Conservation (phyloP, 2,329 filamentous ascomycete genomes). For the Periconia sp. region DNA sequence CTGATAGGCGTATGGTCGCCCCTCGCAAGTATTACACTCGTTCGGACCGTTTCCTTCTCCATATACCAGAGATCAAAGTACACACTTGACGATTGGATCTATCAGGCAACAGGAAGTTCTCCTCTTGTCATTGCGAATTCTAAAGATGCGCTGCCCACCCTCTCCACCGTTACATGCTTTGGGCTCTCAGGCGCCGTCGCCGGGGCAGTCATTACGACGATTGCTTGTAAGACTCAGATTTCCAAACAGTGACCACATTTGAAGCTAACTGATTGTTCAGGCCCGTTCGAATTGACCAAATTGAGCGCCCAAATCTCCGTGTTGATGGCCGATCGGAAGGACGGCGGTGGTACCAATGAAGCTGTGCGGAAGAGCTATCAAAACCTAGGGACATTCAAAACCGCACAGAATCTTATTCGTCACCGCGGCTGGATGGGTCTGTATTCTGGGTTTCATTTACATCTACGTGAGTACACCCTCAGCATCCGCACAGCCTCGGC, state of each 20-base stretch:
- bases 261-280: conserved; percentile 45
- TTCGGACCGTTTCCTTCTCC: conserved; percentile 79
- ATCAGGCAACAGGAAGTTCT: conserved; percentile 68
- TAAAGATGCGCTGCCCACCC: conserved; percentile 71
- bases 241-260: no score
- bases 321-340: conserved; percentile 70
- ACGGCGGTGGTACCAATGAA: conserved; percentile 45
- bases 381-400: conserved; percentile 78
- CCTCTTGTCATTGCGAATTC: conserved; percentile 76
- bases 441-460: conserved; percentile 81
- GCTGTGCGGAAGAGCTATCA: conserved; percentile 65
- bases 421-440: conserved; percentile 75
- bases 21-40: conserved; percentile 78
- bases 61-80: conserved; percentile 82
- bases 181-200: conserved; percentile 79
- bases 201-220: conserved; percentile 77
- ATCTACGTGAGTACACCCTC: conserved; percentile 68
- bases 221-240: conserved; percentile 71
- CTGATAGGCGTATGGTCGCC: conserved; percentile 73
- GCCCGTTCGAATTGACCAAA: conserved; percentile 89
- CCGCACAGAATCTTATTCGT: conserved; percentile 76
- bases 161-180: conserved; percentile 78
- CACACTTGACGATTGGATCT: conserved; percentile 72
- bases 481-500: no score
- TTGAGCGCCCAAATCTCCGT: conserved; percentile 85